Evolutionary conservation across 441 rosid species (phyloP), one percentile per base, ranked within the genome.

Genomic region (California macrophylla): DNA sequence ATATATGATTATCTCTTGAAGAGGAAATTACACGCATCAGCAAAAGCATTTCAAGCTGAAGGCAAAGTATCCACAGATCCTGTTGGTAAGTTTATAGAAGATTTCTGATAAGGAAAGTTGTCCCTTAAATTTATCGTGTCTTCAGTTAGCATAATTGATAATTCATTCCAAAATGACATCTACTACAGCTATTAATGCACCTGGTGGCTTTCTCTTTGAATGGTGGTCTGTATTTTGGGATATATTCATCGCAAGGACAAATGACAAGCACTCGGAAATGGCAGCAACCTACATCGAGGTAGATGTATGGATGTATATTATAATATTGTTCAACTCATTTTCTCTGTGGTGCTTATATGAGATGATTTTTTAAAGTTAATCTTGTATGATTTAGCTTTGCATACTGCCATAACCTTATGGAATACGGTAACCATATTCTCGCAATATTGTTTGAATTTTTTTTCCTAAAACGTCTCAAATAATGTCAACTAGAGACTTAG

Each of bases 221-320:
- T 90, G 98, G 97, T 93, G 98, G 98, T 93, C 96, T 1, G 97
- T 93, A 47, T 93, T 92, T 77, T 93, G 97, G 98, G 98, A 93
- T 73, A 85, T 89, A 66, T 93, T 89, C 71, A 85, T 86, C 71
- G 89, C 98, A 10, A 86, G 97, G 81, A 84, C 89, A 16, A 84
- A 85, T 68, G 89, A 92, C 78, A 89, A 87, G 78, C 89, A 84
- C 75, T 86, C 93, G 1, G 92, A 90, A 67, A 86, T 81, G 76
- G 97, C 91, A 25, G 89, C 98, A 54, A 86, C 98, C 34, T 87
- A 85, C 70, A 86, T 85, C 0, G 90, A 86, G 97, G 89, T 82
- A 40, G 24, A 71, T 47, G 60, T 34, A 10, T 68, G 12, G 30
- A 62, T 16, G 30, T 64, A 7, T 23, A 24, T 30, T 13, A 10